Evolutionary conservation across 768 basidiomycete genomes (phyloP).

Genomic region (Boletus patriciae): DNA sequence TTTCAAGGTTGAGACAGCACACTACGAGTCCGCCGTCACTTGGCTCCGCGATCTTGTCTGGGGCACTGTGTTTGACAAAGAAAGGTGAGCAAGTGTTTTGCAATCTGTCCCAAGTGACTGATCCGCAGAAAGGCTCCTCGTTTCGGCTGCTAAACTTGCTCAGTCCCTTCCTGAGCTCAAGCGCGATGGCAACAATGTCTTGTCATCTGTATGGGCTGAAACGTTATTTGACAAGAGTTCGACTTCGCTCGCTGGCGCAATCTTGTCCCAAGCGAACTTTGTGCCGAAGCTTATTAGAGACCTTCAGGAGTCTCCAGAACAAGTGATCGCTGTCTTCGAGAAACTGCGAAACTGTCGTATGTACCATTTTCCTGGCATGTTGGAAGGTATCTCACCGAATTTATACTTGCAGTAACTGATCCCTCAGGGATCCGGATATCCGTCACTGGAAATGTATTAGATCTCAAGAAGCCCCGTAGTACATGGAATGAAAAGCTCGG

Average conservation of each 20-base stretch:
- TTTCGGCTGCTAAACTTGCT: constrained; percentile 83
- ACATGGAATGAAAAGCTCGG: constrained; percentile 73
- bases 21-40: constrained; percentile 77
- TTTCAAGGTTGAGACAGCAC: constrained; percentile 80
- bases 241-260: constrained; percentile 61
- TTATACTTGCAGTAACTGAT: constrained; percentile 60
- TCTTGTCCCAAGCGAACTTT: constrained; percentile 77
- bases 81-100: constrained; percentile 50
- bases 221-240: constrained; percentile 68
- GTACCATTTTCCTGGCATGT: constrained; percentile 28
- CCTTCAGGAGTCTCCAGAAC: constrained; percentile 70
- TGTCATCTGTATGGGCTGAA: constrained; percentile 67
- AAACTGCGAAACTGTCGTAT: constrained; percentile 66
- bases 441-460: constrained; percentile 83
- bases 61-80: constrained; percentile 71
- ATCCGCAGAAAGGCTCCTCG: constrained; percentile 58
- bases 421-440: constrained; percentile 85
- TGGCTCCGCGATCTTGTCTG: constrained; percentile 87
- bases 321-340: constrained; percentile 73
- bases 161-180: constrained; percentile 91
- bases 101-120: background rate
- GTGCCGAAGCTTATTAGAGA: constrained; percentile 70
- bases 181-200: constrained; percentile 80
- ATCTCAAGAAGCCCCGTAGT: constrained; percentile 66
- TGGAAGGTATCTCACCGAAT: background rate